Percentiles rank a stretch among this genome's conserved stretches.
These are phyloP conservation scores for Gaeumannomyces sp. DNA, from an alignment of 2,329 filamentous ascomycete genomes.

Conservation along the genomic window DNA sequence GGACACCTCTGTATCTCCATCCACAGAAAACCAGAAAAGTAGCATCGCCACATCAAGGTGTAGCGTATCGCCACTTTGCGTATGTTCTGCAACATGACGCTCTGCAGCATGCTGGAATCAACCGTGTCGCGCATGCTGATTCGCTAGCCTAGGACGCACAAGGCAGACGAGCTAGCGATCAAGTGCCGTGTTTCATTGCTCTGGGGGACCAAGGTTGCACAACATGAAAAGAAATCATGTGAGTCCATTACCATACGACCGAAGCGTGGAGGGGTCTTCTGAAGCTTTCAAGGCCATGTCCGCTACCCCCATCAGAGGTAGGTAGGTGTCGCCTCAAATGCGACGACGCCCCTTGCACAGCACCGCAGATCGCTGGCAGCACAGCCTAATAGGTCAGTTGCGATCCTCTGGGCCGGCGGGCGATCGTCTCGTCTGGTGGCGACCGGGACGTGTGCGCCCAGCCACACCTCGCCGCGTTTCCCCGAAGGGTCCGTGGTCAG, in stretches of 20 bases:
- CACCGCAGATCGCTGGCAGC: too few relatives aligned
- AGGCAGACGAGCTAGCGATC: not conserved
- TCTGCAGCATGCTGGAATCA: not conserved
- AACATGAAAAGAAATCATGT: not conserved
- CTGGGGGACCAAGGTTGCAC: not conserved
- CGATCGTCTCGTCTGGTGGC: not conserved
- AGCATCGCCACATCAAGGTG: not conserved
- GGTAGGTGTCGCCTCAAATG: not conserved
- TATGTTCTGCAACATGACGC: not conserved
- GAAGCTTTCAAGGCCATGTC: not conserved
- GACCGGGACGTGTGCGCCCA: not conserved
- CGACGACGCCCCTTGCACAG: not conserved
- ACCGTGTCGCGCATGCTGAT: not conserved
- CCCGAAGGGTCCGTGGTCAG: not conserved
- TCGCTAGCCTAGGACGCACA: not conserved
- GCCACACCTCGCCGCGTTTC: too few relatives aligned
- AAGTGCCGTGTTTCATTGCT: not conserved
- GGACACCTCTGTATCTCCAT: not conserved
- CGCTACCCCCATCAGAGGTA: not conserved
- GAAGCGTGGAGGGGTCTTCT: not conserved
- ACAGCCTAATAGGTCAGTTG: not conserved
- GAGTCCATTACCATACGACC: not conserved
- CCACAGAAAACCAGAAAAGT: not conserved
- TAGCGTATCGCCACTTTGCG: not conserved
- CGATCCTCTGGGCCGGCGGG: not conserved